These are phyloP conservation scores for Byssochlamys sp. DNA, from an alignment of 2,329 filamentous ascomycete genomes.

Conservation along the genomic window DNA sequence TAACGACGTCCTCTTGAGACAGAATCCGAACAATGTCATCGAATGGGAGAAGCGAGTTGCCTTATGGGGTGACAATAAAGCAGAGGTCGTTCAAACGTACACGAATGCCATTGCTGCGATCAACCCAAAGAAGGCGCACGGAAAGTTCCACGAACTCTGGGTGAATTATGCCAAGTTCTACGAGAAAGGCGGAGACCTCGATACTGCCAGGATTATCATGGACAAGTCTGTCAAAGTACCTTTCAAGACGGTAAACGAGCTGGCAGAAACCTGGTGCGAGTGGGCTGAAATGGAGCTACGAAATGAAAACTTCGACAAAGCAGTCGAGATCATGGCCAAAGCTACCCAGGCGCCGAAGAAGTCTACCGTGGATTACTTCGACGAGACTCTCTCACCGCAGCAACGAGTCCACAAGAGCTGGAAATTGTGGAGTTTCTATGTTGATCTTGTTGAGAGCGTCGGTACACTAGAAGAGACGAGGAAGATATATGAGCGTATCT, in stretches of 20 bases:
- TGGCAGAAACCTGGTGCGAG: slow-evolving; percentile 97
- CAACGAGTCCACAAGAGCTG: slow-evolving; percentile 97
- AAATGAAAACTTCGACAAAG: slow-evolving; percentile 89
- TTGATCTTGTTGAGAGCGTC: slow-evolving; percentile 92
- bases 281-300: slow-evolving; percentile 98
- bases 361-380: slow-evolving; percentile 98
- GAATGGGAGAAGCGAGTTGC: slow-evolving; percentile 98
- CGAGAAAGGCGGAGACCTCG: slow-evolving; percentile 73
- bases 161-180: slow-evolving; percentile 96
- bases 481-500: slow-evolving; percentile 93
- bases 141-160: slow-evolving; percentile 91
- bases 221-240: slow-evolving; percentile 97
- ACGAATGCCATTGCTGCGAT: slow-evolving; percentile 88
- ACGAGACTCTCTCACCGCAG: slow-evolving; percentile 85
- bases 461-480: slow-evolving; percentile 82
- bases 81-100: slow-evolving; percentile 86
- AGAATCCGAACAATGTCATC: slow-evolving; percentile 90
- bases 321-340: slow-evolving; percentile 91
- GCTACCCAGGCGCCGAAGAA: slow-evolving; percentile 92
- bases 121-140: slow-evolving; percentile 85
- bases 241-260: slow-evolving; percentile 91
- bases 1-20: slow-evolving; percentile 87
- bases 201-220: slow-evolving; percentile 82
- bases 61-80: slow-evolving; percentile 86
- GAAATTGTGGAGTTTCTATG: slow-evolving; percentile 99